These are phyloP conservation scores for Hanseniaspora valbyensis DNA, from an alignment of 805 yeast genomes.

Conservation along the genomic window DNA sequence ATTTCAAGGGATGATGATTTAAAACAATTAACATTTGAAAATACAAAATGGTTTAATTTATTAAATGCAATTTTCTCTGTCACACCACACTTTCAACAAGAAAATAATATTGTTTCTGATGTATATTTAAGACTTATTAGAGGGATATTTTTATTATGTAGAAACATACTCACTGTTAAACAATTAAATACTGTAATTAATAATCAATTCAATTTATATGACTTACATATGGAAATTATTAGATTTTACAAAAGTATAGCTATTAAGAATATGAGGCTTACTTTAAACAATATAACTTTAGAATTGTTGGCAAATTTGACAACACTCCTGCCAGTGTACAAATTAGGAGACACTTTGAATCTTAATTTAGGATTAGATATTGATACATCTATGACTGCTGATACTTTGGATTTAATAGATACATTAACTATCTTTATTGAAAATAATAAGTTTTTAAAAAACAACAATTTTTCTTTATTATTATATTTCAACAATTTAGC, in stretches of 20 bases:
- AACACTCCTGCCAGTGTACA: background rate
- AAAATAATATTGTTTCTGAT: background rate
- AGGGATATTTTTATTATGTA: conserved; percentile 4
- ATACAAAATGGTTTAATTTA: background rate
- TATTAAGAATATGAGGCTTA: background rate
- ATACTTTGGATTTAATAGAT: background rate
- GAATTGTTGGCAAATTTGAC: conserved; percentile 10
- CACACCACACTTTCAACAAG: background rate
- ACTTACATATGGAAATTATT: background rate
- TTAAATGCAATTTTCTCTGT: background rate
- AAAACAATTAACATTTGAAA: background rate
- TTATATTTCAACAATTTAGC: conserved; percentile 7
- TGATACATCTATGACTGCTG: background rate
- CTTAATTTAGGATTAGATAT: background rate
- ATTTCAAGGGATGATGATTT: background rate
- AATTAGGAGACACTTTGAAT: conserved; percentile 2
- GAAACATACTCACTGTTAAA: conserved; percentile 5
- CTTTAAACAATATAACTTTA: background rate
- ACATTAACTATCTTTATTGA: background rate
- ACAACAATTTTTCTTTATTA: background rate
- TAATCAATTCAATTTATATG: background rate
- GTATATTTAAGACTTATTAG: conserved; percentile 6
- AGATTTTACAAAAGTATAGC: background rate
- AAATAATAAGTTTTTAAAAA: background rate
- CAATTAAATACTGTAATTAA: background rate